Evolutionary conservation across 2,329 filamentous ascomycete genomes (phyloP), one percentile per base, ranked within the genome.

Genomic region (Fusarium albosuccineum): DNA sequence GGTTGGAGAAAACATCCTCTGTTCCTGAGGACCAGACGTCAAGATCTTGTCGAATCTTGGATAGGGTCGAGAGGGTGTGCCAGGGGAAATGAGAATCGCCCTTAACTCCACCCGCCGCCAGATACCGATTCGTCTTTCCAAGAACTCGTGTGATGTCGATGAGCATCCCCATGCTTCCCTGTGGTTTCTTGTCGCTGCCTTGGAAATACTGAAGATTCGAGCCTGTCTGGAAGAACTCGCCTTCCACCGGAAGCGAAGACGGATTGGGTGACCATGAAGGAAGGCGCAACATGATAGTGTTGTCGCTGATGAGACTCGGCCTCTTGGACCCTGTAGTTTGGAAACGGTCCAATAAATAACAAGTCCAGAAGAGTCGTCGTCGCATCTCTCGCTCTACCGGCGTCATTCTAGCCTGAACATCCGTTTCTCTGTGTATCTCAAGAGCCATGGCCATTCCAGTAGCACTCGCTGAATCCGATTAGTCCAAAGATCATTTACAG

Each of bases 21-120:
- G 92, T 94, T 10, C 92, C 92, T 1, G 92, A 89, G 1, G 92
- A 92, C 93, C 93, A 97, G 33, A 92, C 86, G 74, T 97, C 92
- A 26, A 97, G 83, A 72, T 96, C 92, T 67, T 94, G 91, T 30
- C 92, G 87, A 67, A 97, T 96, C 74, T 93, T 94, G 53, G 93
- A 96, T 2, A 97, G 83, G 63, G 91, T 94, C 6, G 93, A 97
- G 17, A 94, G 84, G 2, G 92, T 89, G 75, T 97, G 93, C 93
- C 93, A 97, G 9, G 93, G 93, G 68, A 97, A 97, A 76, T 97
- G 93, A 0, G 92, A 94, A 74, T 97, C 93, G 30, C 92, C 92
- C 78, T 95, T 96, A 57, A 96, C 92, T 34, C 93, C 93, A 7
- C 93, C 93, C 2, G 92, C 91, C 9, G 93, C 92, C 50, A 97